Conservation (phyloP, 1,139 yeast species). For the Lodderomyces pseudojiufengensis region DNA sequence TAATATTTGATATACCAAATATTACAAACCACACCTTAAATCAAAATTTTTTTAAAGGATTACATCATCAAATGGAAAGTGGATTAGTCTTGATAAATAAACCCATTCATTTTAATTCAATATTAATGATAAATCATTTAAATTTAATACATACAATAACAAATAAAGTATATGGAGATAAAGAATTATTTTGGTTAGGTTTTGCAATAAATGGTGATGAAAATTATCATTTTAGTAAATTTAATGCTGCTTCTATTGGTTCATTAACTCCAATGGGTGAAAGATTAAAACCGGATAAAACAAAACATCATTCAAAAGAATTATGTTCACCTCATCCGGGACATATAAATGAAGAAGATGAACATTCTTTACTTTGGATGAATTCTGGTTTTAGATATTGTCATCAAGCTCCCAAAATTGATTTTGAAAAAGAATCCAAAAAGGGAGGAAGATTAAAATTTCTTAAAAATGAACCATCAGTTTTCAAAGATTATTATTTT, state of each 20-base stretch:
- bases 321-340: conserved; percentile 46
- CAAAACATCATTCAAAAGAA: conserved; percentile 24
- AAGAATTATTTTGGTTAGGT: conserved; percentile 35
- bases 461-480: conserved; percentile 15
- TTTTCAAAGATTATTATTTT: conserved; percentile 21
- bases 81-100: conserved; percentile 30
- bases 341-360: conserved; percentile 32
- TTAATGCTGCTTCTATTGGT: conserved; percentile 30
- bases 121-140: conserved; percentile 28
- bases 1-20: conserved; percentile 31
- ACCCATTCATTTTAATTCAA: conserved; percentile 25
- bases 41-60: conserved; percentile 26
- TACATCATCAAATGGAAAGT: conserved; percentile 32
- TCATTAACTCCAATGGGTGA: conserved; percentile 22
- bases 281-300: conserved; percentile 19
- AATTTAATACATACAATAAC: conserved; percentile 24
- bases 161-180: conserved; percentile 30
- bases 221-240: conserved; percentile 26
- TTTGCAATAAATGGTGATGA: conserved; percentile 34
- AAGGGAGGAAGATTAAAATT: conserved; percentile 19
- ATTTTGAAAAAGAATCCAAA: conserved; percentile 24
- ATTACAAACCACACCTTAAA: conserved; percentile 21
- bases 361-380: conserved; percentile 29
- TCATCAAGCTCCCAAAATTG: conserved; percentile 23
- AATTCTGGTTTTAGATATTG: conserved; percentile 34